Evolutionary conservation across 2,329 filamentous ascomycete genomes (phyloP).

Genomic region (Venturia asperata): DNA sequence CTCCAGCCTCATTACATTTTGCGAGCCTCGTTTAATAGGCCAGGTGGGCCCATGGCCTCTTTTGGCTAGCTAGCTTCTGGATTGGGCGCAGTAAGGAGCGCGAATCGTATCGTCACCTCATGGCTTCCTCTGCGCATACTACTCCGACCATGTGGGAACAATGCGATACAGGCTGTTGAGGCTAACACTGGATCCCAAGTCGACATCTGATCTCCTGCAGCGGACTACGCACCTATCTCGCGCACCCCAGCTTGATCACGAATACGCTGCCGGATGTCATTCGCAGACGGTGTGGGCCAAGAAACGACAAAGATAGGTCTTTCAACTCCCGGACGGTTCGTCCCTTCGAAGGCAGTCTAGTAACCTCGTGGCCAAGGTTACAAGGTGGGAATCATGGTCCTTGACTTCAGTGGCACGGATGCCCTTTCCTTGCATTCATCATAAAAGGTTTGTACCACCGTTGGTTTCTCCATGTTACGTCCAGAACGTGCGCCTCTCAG

Average conservation of each 20-base stretch:
- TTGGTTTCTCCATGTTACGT: neutral
- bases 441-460: neutral
- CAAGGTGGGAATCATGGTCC: neutral
- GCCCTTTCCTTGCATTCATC: slow-evolving; percentile 4
- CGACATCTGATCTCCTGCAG: neutral
- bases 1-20: neutral
- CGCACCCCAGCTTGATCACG: neutral
- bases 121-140: neutral
- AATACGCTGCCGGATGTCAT: neutral
- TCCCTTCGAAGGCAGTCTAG: neutral
- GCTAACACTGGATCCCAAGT: neutral
- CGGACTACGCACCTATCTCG: neutral
- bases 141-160: neutral
- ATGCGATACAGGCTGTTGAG: neutral
- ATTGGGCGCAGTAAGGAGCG: neutral
- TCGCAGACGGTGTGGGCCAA: neutral
- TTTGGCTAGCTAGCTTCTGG: neutral
- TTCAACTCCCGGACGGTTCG: neutral
- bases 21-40: neutral
- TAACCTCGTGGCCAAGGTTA: neutral
- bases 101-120: neutral
- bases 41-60: neutral
- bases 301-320: neutral
- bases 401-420: neutral
- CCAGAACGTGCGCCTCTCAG: neutral